Evolutionary conservation across 106 monocot species (phyloP).

Genomic region (Dioscorea dumetorum): DNA sequence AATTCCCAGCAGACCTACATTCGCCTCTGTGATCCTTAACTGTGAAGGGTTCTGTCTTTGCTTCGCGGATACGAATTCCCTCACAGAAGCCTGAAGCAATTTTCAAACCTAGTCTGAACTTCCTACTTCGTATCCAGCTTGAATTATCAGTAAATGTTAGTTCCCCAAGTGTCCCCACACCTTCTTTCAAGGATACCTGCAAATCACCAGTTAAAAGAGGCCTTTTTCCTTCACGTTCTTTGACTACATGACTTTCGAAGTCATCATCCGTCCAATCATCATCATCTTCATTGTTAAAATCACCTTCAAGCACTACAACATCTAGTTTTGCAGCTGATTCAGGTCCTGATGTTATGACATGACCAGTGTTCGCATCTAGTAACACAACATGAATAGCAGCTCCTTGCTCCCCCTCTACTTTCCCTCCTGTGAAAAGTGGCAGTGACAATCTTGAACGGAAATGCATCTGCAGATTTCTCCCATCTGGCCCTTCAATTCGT

Average conservation of each 20-base stretch:
- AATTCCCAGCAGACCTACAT: constrained; percentile 30
- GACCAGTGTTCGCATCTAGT: constrained; percentile 58
- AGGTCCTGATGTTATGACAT: constrained; percentile 50
- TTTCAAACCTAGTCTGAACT: constrained; percentile 66
- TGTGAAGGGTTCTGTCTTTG: constrained; percentile 84
- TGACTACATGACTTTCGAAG: constrained; percentile 62
- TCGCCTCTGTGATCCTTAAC: constrained; percentile 81
- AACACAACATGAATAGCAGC: constrained; percentile 73
- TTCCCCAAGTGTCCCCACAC: constrained; percentile 67
- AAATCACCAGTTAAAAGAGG: constrained; percentile 69
- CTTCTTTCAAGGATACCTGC: constrained; percentile 59
- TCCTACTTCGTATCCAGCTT: constrained; percentile 72
- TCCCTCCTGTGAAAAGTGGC: constrained; percentile 72
- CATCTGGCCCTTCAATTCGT: constrained; percentile 57
- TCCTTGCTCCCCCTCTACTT: constrained; percentile 75
- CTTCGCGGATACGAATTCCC: constrained; percentile 58
- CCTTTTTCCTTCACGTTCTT: constrained; percentile 69
- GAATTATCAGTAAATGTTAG: constrained; percentile 75
- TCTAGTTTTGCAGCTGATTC: constrained; percentile 67
- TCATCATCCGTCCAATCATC: constrained; percentile 66
- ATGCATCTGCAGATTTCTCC: constrained; percentile 52
- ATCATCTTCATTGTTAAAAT: constrained; percentile 75
- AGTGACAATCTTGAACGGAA: constrained; percentile 54
- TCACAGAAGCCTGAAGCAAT: constrained; percentile 51
- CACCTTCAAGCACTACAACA: constrained; percentile 64